Evolutionary conservation across 306 rosid species (phyloP).

Genomic region (Glycine soja): DNA sequence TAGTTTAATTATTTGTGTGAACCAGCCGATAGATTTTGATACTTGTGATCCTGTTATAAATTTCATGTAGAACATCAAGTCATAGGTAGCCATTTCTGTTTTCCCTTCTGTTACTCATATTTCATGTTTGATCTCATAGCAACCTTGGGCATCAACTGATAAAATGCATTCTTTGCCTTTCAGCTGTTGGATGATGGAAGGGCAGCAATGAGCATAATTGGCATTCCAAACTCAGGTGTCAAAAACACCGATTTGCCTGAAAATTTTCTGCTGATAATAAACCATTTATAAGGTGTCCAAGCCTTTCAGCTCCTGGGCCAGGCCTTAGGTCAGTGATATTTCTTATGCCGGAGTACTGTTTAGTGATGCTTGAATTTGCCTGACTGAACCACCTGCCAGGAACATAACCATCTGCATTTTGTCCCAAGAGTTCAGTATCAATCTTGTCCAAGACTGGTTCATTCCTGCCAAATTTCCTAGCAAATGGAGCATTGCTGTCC

Average conservation of each 20-base stretch:
- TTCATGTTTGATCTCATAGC: conserved; percentile 43
- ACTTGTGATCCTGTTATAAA: conserved; percentile 36
- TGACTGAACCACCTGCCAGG: conserved; percentile 68
- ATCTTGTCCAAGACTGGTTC: conserved; percentile 65
- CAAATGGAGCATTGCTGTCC: conserved; percentile 77
- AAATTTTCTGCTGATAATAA: conserved; percentile 70
- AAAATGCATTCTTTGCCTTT: conserved; percentile 23
- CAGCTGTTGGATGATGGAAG: conserved; percentile 41
- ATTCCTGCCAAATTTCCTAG: conserved; percentile 72
- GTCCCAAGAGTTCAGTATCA: conserved; percentile 64
- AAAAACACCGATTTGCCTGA: conserved; percentile 62
- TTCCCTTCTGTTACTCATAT: conserved; percentile 12
- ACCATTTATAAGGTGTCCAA: conserved; percentile 60
- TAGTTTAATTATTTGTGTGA: conserved; percentile 4
- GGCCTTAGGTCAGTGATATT: conserved; percentile 66
- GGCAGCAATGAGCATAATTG: conserved; percentile 16
- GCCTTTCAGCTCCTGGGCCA: conserved; percentile 74
- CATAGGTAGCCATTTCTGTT: conserved; percentile 38
- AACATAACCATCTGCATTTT: conserved; percentile 62
- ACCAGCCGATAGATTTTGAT: conserved; percentile 35
- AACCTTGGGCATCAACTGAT: conserved; percentile 31
- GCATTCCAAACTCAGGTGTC: conserved; percentile 33
- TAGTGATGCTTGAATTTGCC: conserved; percentile 44
- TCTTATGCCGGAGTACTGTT: conserved; percentile 37
- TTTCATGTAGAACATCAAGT: conserved; percentile 38